Evolutionary conservation across 2,329 filamentous ascomycete species (phyloP), one percentile per base, ranked within the genome.

Genomic region (Penicillium sp.): DNA sequence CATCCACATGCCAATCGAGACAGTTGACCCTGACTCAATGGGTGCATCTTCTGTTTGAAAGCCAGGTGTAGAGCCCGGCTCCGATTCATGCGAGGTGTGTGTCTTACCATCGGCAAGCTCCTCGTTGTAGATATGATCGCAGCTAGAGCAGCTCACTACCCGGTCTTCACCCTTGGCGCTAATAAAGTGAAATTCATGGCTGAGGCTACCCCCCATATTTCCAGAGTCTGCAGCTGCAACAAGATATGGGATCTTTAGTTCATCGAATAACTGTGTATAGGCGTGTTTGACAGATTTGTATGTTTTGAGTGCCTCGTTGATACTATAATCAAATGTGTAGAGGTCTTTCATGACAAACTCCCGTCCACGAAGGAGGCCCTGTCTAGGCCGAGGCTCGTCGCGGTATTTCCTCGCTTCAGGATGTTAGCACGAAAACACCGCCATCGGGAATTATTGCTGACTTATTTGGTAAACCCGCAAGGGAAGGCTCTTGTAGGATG

Each of bases 271-370:
- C 12, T 73, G 73, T 9, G 71, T 72, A 59, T 98, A 98, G 1
- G 84, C 83, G 25, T 64, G 61, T 33, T 84, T 78, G 2, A 95
- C 87, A 28, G 80, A 68, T 5, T 77, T 65, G 52, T 98, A 98
- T 0, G 90, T 95, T 33, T 76, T 66, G n/a, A 89, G 69, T 1
- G 90, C 90, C n/a, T 76, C 68, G 16, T 76, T 66, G 0, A 72
- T 60, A 3, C 74, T 82, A 23, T 74, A 68, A 57, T 98, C 92
- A 57, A 98, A 98, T 0, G 89, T 95, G 61, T 98, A 98, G 1
- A 98, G 75, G 62, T 98, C 92, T 64, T 98, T 98, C 92, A 98
- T 98, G 51, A 87, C 68, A 55, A 98, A 98, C 57, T 98, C 92
- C 44, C 88, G 80, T 1, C 86, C 84, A 7, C 92, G 80, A 6